Evolutionary conservation across 371 early-diverging fungal species (phyloP), one percentile per base, ranked within the genome.

Genomic region (Enterocytospora artemiae): DNA sequence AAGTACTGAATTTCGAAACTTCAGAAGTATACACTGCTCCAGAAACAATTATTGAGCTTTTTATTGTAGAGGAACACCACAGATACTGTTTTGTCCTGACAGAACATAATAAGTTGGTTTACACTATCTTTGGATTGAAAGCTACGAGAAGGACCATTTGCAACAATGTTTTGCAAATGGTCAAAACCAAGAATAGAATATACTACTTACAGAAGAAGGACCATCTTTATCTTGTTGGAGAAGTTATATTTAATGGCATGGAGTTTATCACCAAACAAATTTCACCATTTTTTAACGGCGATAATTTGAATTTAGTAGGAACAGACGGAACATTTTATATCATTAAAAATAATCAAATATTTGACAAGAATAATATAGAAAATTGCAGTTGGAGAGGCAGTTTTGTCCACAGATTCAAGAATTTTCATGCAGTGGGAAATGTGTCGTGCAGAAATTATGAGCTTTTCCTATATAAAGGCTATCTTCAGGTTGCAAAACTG

Each of bases 171-270:
- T 14, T 7, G n/a, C 12, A 41, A 24, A 24, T 45, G 20, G 9
- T 30, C 2, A 28, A 20, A 33, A 52, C 25, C 25, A 4, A 52
- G 14, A 32, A 31, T 52, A 14, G 22, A 20, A 3, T 52, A 3
- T 52, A 31, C 20, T 52, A 14, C 24, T 12, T 52, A 5, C 30
- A 12, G 5, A 12, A 52, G 25, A 52, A 52, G 31, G 52, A 52
- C 12, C 12, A 5, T 9, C 4, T 7, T 25, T 31, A 12, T n/a
- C 31, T 14, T 33, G 52, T 52, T 5, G 9, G 31, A 12, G 52
- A 52, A 33, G 14, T 33, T 3, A 31, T 33, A 14, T 31, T 28
- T 33, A 31, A 52, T 31, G 25, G 33, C 31, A 24, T 12, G 12
- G 4, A 12, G 4, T 52, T 52, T 33, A 52, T 24, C 12, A 5